phyloP scores from a whole-genome alignment of 192 early-diverging fungal species.

The Coemansia sp. region DNA sequence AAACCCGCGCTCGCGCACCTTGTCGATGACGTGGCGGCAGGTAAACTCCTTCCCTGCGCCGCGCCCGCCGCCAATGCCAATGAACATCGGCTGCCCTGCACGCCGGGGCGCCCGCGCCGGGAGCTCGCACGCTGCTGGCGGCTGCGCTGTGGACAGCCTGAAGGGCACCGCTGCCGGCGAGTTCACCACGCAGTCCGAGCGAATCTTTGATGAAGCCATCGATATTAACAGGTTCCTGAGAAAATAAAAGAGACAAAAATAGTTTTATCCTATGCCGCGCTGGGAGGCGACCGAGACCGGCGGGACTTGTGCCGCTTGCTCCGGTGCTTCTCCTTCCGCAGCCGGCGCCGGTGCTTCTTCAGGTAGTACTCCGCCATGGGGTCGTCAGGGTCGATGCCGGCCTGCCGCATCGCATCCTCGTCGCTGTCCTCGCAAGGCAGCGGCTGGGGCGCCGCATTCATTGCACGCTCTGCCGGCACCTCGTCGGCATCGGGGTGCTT shows the following conservation, averaged over 20 bases:
- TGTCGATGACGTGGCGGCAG: slow-evolving; percentile 44
- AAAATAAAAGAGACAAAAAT: not conserved
- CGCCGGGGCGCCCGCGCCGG: not conserved
- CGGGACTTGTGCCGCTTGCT: slow-evolving; percentile 3
- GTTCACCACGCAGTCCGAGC: slow-evolving; percentile 39
- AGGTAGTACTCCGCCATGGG: slow-evolving; percentile 72
- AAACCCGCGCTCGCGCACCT: slow-evolving; percentile 46
- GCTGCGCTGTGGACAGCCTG: slow-evolving; percentile 9
- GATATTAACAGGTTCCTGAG: not conserved
- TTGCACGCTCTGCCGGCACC: slow-evolving; percentile 28
- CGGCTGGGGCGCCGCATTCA: slow-evolving; percentile 57
- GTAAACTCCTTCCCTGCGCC: slow-evolving; percentile 52
- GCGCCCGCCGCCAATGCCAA: slow-evolving; percentile 55
- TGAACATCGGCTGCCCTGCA: slow-evolving; percentile 38
- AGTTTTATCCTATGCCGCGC: not conserved
- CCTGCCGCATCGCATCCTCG: slow-evolving; percentile 44
- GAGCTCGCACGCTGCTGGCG: not conserved
- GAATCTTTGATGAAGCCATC: slow-evolving; percentile 23
- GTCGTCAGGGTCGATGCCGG: slow-evolving; percentile 65
- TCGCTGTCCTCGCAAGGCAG: slow-evolving; percentile 29
- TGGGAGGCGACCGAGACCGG: not conserved
- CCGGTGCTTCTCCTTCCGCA: slow-evolving; percentile 28
- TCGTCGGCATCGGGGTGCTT: slow-evolving; percentile 58
- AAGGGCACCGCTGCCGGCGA: slow-evolving; percentile 42
- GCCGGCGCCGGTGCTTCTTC: slow-evolving; percentile 60